Evolutionary conservation across 768 basidiomycete species (phyloP), one percentile per base, ranked within the genome.

Genomic region (Hysterangium stoloniferum): DNA sequence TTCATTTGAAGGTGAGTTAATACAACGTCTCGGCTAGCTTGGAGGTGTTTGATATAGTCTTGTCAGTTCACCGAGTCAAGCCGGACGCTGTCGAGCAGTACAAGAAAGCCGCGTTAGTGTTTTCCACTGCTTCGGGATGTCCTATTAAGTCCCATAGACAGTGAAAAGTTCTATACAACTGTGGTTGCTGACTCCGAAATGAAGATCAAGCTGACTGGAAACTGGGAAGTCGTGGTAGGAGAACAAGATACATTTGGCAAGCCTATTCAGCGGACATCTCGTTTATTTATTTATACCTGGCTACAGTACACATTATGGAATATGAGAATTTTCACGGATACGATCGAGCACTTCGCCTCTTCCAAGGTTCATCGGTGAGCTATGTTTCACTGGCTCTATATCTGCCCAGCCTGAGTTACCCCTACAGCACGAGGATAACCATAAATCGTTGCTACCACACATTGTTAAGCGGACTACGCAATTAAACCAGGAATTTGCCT

Each of bases 271-370:
- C 25, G 4, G 17, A 11, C 47, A 31, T 19, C 54, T 24, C 17
- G 27, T 35, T 33, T 3, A 15, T 36, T 9, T 17, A 6, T 27
- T 52, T 45, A 56, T 2, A 34, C 25, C 46, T 29, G 27, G 35
- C 19, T 29, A 5, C 46, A 77, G 75, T 74, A 22, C 80, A 82
- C 57, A 90, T 95, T 57, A 71, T 96, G 25, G 95, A 97, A 68
- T 95, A 95, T 63, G 91, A 96, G 69, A 93, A 94, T 54, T 89
- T 92, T 65, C 79, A 75, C 28, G 93, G 93, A 8, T 90, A 81
- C 56, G 95, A 97, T 69, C 81, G 81, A 65, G 81, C 84, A 17
- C 76, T 74, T 38, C 65, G 71, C 48, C 73, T 84, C 54, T 73
- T 93, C 47, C 73, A 69, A 48, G 71, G 71, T 45, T 84, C 86